phyloP scores from a whole-genome alignment of 2,329 filamentous ascomycete genomes.

The Xylariaceae sp. region DNA sequence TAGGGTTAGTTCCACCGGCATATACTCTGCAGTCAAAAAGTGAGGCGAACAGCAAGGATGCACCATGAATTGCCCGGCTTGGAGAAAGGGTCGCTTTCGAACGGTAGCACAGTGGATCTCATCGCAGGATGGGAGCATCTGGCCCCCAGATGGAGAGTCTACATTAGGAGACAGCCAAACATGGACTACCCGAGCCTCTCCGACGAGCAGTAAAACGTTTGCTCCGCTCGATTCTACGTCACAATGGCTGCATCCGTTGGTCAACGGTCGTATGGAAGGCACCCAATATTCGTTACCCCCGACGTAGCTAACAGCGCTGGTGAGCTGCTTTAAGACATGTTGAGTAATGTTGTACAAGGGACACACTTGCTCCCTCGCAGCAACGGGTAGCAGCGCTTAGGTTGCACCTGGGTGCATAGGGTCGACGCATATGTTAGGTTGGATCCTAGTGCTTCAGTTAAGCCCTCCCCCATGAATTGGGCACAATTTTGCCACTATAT shows the following conservation, averaged over 20 bases:
- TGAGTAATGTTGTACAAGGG: conserved; percentile 17
- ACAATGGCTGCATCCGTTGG: conserved; percentile 19
- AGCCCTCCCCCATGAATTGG: conserved; percentile 14
- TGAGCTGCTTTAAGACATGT: conserved; percentile 9
- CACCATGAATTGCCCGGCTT: not conserved
- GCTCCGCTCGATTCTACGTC: conserved; percentile 22
- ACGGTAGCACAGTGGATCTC: not conserved
- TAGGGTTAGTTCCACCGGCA: not conserved
- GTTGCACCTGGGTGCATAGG: conserved; percentile 21
- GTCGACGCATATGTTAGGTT: conserved; percentile 16
- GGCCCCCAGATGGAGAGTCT: conserved; percentile 8
- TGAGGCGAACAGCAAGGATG: not conserved
- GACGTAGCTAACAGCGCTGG: conserved; percentile 18
- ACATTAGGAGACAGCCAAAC: conserved; percentile 3
- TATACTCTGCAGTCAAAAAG: not conserved
- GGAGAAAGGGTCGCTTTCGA: not conserved
- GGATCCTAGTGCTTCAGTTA: conserved; percentile 7
- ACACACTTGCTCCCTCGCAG: conserved; percentile 16
- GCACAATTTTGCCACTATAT: conserved; percentile 25
- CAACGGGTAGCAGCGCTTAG: conserved; percentile 18
- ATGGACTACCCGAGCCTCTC: conserved; percentile 13
- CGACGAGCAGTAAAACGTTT: conserved; percentile 9
- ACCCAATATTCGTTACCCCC: conserved; percentile 11
- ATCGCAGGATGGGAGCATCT: conserved; percentile 1
- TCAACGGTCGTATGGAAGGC: conserved; percentile 18